These are phyloP conservation scores for Hericium erinaceus DNA, from an alignment of 768 basidiomycete species.

Conservation along the genomic window DNA sequence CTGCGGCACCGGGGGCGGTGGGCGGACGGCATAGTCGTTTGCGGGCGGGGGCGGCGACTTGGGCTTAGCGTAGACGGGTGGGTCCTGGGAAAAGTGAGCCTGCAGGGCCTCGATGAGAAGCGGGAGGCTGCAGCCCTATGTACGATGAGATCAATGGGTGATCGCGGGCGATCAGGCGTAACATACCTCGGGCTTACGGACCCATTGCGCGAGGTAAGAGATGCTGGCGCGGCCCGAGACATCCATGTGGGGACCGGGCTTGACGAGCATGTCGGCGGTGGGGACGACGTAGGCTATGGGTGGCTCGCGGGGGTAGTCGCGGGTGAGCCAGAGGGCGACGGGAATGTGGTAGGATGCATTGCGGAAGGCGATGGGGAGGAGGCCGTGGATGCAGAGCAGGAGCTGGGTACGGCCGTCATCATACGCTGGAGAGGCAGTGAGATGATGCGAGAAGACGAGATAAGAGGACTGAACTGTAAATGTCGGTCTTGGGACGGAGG, in stretches of 20 bases:
- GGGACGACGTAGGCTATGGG: constrained; percentile 91
- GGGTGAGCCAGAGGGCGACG: constrained; percentile 77
- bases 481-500: constrained; percentile 70
- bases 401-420: constrained; percentile 93
- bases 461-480: constrained; percentile 47
- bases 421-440: constrained; percentile 46
- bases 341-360: constrained; percentile 86
- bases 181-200: constrained; percentile 73
- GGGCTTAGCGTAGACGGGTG: constrained; percentile 87
- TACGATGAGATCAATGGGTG: constrained; percentile 4
- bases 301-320: constrained; percentile 72
- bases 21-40: constrained; percentile 14
- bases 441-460: constrained; percentile 11
- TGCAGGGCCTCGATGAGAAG: constrained; percentile 71
- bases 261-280: constrained; percentile 83
- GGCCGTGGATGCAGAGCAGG: constrained; percentile 83
- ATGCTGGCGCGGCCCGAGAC: constrained; percentile 65
- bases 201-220: constrained; percentile 72
- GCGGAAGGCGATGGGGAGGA: constrained; percentile 80
- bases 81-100: constrained; percentile 72
- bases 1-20: constrained; percentile 8
- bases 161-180: constrained; percentile 11
- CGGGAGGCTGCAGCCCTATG: constrained; percentile 68
- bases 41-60: constrained; percentile 16
- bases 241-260: constrained; percentile 66